Base-by-base conservation (phyloP, 1,139 yeast species). In the Yamadazyma jaroonii region DNA sequence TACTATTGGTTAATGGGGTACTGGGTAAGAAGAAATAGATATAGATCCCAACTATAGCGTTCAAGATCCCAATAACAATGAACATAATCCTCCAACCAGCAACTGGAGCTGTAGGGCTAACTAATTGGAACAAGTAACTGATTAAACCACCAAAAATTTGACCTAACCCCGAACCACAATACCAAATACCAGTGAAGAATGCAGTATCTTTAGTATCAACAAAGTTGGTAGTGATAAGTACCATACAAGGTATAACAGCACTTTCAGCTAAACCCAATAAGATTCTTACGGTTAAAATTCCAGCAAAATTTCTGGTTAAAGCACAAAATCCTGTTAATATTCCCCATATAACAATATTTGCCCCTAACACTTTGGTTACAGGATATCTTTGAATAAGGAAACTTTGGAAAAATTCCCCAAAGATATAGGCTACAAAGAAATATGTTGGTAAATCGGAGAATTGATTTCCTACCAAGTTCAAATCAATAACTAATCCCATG, bases 351-450 rank as follows among this genome's bases (percentile, higher is more conserved):
- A 64, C 43, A 12, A 71, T 61, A 44, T 60, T 64, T 2, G 50
- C 45, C 0, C 68, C 64, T 20, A 68, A 48, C 9, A 67, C 56
- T 45, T 67, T 66, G 9, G 72, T 62, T 11, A 65, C 56, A 0
- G 73, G 67, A 29, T 61, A 58, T 34, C 49, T 56, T 40, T 70
- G 76, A 34, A 69, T 57, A 29, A 58, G 46, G 22, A 30, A 39
- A 0, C 69, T 60, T 30, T 66, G 64, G 25, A 71, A 45, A 7
- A 77, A 74, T 37, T 70, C 77, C 15, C 72, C 74, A 36, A 68
- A 60, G 35, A 74, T 64, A 43, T 71, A 72, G 1, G 76, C 72
- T 34, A 64, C 67, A 41, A 64, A 69, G 39, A 68, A 62, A 14
- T 63, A 62, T 9, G 74, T 67, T 8, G 72, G 67, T 22, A 67